Base-by-base conservation (phyloP, 257 asterid genomes). In the Leptodermis oblonga region DNA sequence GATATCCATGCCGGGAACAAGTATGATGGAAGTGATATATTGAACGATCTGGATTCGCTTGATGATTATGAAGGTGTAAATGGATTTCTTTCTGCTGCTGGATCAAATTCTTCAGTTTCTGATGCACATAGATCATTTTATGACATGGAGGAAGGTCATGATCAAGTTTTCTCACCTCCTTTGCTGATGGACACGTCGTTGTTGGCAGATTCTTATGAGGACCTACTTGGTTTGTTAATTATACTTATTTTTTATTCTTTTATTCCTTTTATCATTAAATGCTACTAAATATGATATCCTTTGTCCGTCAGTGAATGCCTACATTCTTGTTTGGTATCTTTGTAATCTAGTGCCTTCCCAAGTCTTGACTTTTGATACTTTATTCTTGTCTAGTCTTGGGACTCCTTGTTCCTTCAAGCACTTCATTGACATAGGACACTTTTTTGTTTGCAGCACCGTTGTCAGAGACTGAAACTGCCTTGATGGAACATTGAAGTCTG, bases 151-250 rank as follows among this genome's bases (percentile, higher is more conserved):
- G 98, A 88, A 69, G 80, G 79, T 74, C 90, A 79, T 65, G 96
- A 89, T 80, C 96, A 89, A 85, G 96, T 87, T 70, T 90, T 91
- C 74, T 94, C 99, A 63, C 99, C 97, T 75, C 97, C 97, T 70
- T 81, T 94, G 72, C 80, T 94, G 41, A 91, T 87, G 92, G 97
- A 91, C 74, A 63, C 92, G 11, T 81, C 95, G 62, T 79, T 92
- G 56, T 73, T 86, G 66, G 88, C 82, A 8, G 99, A 94, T 82
- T 77, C 91, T 58, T 94, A 94, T 3, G 99, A 91, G 78, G 99
- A 94, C 82, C 84, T 94, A 81, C 97, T 94, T 69, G 99, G 99
- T 94, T 84, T 36, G 92, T 37, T 54, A n/a, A 22, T 73, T 56
- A 59, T 26, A 65, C 34, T 73, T 72, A 41, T 36, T 65, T 53